Base-by-base conservation (phyloP, 2,329 filamentous ascomycete genomes). In the Neonectria punicea region DNA sequence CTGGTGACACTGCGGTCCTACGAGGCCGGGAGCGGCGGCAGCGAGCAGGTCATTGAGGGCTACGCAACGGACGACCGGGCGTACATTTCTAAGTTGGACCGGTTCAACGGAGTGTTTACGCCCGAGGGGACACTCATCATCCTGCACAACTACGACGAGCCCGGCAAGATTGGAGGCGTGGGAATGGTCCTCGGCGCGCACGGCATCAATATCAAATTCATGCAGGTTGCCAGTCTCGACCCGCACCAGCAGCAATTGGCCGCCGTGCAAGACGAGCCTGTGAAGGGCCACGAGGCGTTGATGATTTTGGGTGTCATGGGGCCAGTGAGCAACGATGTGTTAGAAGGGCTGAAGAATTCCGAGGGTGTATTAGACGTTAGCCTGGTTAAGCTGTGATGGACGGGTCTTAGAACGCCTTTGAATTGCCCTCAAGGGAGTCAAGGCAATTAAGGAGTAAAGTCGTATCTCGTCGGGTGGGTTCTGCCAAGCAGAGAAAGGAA, bases 141-240 rank as follows among this genome's bases (percentile, higher is more conserved):
- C 64, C 87, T 93, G 72, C 87, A 93, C 74, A 95, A 95, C 80
- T 94, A 92, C 73, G 92, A 96, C 74, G 86, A 90, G 68, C 92
- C 92, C 0, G 93, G 93, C 11, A 94, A 94, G 83, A 95, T 96
- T 76, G 93, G 93, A 2, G 88, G 89, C 41, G 92, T 96, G 3
- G 93, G 93, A 1, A 89, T 85, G 63, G 84, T 89, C 56, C 80
- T 95, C 28, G 93, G 92, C 0, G 84, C 84, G 41, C 86, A 91
- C 41, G 89, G 88, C 0, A 89, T 96, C 57, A 96, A 96, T 74
- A 93, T 95, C 76, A 87, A 86, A 50, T 94, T 90, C 75, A 96
- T 95, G 93, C 90, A 88, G 74, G 92, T 94, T 2, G 86, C 86
- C 3, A 82, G 83, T 16, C 76, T 92, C 67, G 83, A 77, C 14